phyloP scores from a whole-genome alignment of 345 rosid genomes.

The Euphorbia lathyris region DNA sequence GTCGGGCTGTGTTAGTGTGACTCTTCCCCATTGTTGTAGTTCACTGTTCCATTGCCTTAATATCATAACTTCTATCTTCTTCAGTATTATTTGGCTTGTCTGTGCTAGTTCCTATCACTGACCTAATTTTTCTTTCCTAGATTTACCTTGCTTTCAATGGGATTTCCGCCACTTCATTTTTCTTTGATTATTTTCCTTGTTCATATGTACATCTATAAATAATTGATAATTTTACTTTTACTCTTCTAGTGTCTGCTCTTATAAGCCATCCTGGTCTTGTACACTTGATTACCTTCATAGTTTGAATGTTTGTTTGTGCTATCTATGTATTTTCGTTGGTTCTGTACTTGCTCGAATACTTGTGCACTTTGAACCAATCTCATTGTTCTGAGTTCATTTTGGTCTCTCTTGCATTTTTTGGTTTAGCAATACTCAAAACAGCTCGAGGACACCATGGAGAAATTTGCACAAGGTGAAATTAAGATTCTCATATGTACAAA shows the following conservation, averaged over 20 bases:
- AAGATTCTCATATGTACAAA: conserved; percentile 86
- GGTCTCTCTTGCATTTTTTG: conserved; percentile 15
- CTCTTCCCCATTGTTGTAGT: no score
- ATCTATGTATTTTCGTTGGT: conserved; percentile 4
- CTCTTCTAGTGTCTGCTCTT: neutral
- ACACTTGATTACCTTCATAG: neutral
- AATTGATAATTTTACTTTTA: neutral
- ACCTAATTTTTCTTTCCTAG: neutral
- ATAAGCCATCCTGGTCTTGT: neutral
- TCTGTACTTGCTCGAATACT: neutral
- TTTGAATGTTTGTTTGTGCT: conserved; percentile 1
- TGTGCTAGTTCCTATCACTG: no score
- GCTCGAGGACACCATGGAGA: conserved; percentile 93
- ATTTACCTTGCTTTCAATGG: neutral
- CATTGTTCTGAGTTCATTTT: neutral
- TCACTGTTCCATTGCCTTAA: no score
- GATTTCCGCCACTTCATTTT: neutral
- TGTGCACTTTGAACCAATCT: conserved; percentile 1
- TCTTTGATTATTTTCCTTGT: neutral
- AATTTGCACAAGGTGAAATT: conserved; percentile 72
- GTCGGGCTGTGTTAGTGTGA: no score
- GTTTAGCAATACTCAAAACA: conserved; percentile 83
- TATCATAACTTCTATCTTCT: no score
- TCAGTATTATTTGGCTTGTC: no score
- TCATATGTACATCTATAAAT: neutral